Evolutionary conservation across 2,329 filamentous ascomycete species (phyloP).

Genomic region (Pseudogymnoascus verrucosus): DNA sequence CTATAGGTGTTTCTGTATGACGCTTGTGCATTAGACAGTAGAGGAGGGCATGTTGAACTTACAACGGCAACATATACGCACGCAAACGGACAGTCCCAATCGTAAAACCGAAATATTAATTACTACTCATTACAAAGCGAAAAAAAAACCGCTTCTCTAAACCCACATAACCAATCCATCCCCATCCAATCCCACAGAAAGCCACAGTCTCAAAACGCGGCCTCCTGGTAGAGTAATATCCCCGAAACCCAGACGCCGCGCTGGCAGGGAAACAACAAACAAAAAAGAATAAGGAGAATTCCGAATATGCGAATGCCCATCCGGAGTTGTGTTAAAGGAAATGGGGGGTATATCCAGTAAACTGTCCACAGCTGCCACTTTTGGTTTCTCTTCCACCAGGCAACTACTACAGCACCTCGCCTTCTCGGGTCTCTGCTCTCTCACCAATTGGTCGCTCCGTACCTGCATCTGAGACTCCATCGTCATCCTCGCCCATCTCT

Average conservation of each 20-base stretch:
- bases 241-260: constrained; percentile 1
- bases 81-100: too few relatives aligned
- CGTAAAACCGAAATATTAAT: too few relatives aligned
- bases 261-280: neutral
- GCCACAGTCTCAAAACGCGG: neutral
- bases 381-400: neutral
- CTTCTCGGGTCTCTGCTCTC: neutral
- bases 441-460: neutral
- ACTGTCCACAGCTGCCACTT: constrained; percentile 2
- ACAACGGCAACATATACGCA: too few relatives aligned
- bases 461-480: neutral
- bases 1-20: neutral
- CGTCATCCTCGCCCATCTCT: neutral
- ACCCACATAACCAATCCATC: neutral
- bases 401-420: neutral
- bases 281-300: neutral
- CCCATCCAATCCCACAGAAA: neutral
- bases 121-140: too few relatives aligned
- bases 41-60: too few relatives aligned
- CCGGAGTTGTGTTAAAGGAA: constrained; percentile 5
- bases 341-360: constrained; percentile 6
- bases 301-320: neutral
- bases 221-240: neutral
- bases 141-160: too few relatives aligned
- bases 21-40: neutral